These are phyloP conservation scores for Calonectria henricotiae DNA, from an alignment of 2,329 filamentous ascomycete genomes.

Conservation along the genomic window DNA sequence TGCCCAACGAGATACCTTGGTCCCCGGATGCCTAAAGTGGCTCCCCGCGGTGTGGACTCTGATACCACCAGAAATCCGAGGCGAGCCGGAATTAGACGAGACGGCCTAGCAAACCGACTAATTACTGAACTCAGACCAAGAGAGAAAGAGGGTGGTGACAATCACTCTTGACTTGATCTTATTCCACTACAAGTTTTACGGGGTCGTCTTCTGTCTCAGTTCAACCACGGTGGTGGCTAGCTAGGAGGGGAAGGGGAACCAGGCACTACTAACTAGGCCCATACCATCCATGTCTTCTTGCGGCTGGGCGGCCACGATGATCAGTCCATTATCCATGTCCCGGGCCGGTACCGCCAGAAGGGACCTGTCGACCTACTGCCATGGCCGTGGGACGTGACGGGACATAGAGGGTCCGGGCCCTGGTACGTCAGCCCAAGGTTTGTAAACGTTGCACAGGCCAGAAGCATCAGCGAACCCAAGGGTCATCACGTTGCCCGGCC, in stretches of 20 bases:
- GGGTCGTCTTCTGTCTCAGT: not conserved
- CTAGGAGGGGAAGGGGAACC: not conserved
- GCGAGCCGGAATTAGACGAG: conserved; percentile 36
- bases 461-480: not conserved
- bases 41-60: conserved; percentile 26
- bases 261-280: not conserved
- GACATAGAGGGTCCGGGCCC: conserved; percentile 32
- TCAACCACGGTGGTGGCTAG: not conserved
- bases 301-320: not conserved
- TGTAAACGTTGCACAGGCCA: conserved; percentile 9
- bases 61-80: conserved; percentile 30
- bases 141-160: conserved; percentile 5
- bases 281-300: not conserved
- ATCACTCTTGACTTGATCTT: not conserved
- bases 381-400: conserved; percentile 39
- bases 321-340: conserved; percentile 6
- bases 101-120: not conserved
- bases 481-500: not conserved
- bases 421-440: conserved; percentile 28
- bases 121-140: not conserved
- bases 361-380: conserved; percentile 36
- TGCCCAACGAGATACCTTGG: conserved; percentile 25
- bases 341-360: not conserved
- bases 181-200: too few species aligned
- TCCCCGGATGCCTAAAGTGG: conserved; percentile 42